These are phyloP conservation scores for Aspergillus carbonarius DNA, from an alignment of 2,329 filamentous ascomycete species.

Conservation along the genomic window DNA sequence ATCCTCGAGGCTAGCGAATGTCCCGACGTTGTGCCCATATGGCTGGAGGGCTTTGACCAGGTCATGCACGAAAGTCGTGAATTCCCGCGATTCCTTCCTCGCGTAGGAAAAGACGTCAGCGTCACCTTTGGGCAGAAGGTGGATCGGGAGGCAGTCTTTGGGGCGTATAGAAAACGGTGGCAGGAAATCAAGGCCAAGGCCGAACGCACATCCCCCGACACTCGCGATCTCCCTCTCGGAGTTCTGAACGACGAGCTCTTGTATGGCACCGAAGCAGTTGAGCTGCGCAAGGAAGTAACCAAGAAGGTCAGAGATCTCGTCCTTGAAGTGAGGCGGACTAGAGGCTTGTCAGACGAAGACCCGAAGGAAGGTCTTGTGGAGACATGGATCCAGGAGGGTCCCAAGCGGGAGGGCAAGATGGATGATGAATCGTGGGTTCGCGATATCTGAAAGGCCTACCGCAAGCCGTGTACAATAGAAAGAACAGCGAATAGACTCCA, in stretches of 20 bases:
- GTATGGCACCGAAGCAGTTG: constrained; percentile 70
- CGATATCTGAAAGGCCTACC: constrained; percentile 47
- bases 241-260: constrained; percentile 65
- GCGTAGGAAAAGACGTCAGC: constrained; percentile 65
- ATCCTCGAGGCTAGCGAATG: constrained; percentile 86
- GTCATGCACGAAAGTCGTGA: constrained; percentile 82
- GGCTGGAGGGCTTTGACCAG: constrained; percentile 83
- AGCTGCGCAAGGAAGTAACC: constrained; percentile 77
- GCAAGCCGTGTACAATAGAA: constrained; percentile 6
- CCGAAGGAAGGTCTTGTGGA: constrained; percentile 73
- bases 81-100: constrained; percentile 79
- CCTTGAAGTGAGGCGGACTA: constrained; percentile 68
- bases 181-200: constrained; percentile 59
- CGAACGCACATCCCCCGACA: constrained; percentile 46
- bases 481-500: constrained; percentile 14
- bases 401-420: constrained; percentile 56
- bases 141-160: constrained; percentile 72
- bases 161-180: constrained; percentile 74
- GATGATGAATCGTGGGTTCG: constrained; percentile 61
- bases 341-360: constrained; percentile 78
- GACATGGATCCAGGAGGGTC: constrained; percentile 69
- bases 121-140: constrained; percentile 64
- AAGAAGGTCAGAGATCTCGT: constrained; percentile 75
- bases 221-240: constrained; percentile 45
- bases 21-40: constrained; percentile 89